Conservation (phyloP, 1,284 basidiomycete species). For the Ceratobasidium sp. region DNA sequence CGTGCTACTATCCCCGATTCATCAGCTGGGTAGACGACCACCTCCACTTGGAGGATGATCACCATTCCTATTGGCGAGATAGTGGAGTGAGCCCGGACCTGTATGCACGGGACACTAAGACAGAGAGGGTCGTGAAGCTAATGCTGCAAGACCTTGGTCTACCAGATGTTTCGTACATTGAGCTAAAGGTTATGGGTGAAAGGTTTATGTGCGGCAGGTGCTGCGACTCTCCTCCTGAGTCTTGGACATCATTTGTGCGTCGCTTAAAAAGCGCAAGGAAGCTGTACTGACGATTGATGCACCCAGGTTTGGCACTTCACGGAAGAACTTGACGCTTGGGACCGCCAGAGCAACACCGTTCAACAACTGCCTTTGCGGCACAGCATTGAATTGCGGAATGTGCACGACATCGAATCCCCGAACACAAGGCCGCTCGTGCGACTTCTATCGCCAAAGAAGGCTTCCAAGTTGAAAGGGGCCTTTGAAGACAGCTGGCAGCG, state of each 20-base stretch:
- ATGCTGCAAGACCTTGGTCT: not conserved
- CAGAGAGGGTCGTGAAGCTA: not conserved
- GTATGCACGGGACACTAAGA: not conserved
- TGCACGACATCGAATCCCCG: not conserved
- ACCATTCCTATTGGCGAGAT: not conserved
- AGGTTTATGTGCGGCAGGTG: slow-evolving; percentile 18
- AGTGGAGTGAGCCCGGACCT: not conserved
- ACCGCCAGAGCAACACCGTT: too few relatives aligned
- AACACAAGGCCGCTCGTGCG: not conserved
- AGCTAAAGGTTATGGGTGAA: not conserved
- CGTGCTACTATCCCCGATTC: not conserved
- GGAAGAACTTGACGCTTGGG: not conserved
- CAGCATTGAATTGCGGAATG: not conserved
- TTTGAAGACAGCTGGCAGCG: not conserved
- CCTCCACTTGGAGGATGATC: not conserved
- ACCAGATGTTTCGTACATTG: not conserved
- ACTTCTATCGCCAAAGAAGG: not conserved
- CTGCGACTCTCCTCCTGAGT: not conserved
- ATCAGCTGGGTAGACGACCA: not conserved
- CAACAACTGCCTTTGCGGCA: not conserved
- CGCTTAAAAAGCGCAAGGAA: not conserved
- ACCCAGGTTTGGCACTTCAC: not conserved
- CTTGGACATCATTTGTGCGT: not conserved
- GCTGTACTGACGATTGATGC: not conserved
- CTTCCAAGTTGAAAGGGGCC: not conserved